A percentile compares a stretch with the other conserved stretches of the same genome.
phyloP scores from a whole-genome alignment of 306 rosid species.

The Prunus mongolica region DNA sequence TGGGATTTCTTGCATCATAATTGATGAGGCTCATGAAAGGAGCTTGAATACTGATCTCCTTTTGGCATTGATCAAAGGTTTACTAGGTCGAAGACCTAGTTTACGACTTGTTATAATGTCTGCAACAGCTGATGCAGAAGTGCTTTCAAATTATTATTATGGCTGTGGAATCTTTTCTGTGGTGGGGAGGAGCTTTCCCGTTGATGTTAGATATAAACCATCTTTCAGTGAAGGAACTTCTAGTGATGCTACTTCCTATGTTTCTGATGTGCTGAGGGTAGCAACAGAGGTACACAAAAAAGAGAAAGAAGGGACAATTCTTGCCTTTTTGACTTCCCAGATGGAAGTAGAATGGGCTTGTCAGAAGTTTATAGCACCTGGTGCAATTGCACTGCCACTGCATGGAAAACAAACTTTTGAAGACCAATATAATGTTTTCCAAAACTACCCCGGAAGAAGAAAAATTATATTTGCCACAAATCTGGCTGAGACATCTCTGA shows the following conservation, averaged over 20 bases:
- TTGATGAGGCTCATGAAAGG: constrained; percentile 98
- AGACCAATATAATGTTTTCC: constrained; percentile 73
- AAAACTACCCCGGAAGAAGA: constrained; percentile 59
- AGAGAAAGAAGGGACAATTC: constrained; percentile 77
- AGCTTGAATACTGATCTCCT: constrained; percentile 92
- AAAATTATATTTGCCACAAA: constrained; percentile 91
- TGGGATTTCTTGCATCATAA: constrained; percentile 68
- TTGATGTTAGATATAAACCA: constrained; percentile 69
- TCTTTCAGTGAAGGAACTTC: constrained; percentile 29
- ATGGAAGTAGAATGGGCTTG: constrained; percentile 97
- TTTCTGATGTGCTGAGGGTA: constrained; percentile 58
- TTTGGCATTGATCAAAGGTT: constrained; percentile 65
- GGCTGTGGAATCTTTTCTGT: constrained; percentile 69
- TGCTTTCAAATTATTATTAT: constrained; percentile 70
- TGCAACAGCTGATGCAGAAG: constrained; percentile 83
- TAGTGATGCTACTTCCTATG: constrained; percentile 49
- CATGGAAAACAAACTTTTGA: constrained; percentile 85
- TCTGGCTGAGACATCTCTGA: constrained; percentile 92
- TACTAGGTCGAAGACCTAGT: constrained; percentile 51
- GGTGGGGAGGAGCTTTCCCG: constrained; percentile 86
- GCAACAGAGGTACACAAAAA: constrained; percentile 64
- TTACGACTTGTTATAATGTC: constrained; percentile 90
- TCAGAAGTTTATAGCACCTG: constrained; percentile 56
- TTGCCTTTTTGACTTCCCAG: constrained; percentile 93
- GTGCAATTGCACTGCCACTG: constrained; percentile 65